Conservation (phyloP, 1,284 basidiomycete species). For the Mycosarcoma mackinlayi region DNA sequence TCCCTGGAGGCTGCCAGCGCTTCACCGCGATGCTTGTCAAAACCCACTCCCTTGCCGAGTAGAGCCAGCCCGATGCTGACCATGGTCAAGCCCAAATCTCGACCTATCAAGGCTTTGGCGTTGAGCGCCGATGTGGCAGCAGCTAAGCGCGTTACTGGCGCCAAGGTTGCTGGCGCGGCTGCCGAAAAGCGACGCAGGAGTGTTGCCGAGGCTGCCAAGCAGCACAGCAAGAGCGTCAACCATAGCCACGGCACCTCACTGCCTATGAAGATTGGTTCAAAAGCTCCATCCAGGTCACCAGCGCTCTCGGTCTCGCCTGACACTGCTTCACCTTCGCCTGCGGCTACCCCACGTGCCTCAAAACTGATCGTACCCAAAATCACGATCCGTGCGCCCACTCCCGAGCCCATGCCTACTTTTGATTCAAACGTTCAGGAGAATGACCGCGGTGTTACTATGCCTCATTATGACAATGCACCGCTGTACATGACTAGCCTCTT, state of each 20-base stretch:
- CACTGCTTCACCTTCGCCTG: background rate
- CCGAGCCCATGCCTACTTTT: slow-evolving; percentile 12
- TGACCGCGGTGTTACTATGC: background rate
- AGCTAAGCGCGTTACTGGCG: slow-evolving; percentile 10
- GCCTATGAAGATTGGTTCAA: background rate
- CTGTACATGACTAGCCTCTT: slow-evolving; percentile 14
- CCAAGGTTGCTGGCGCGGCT: slow-evolving; percentile 3
- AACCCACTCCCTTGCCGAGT: slow-evolving; percentile 7
- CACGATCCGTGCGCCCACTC: slow-evolving; percentile 25
- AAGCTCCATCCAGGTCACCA: background rate
- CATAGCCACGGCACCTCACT: background rate
- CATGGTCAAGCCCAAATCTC: slow-evolving; percentile 36
- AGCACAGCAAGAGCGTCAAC: slow-evolving; percentile 6
- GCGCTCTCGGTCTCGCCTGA: background rate
- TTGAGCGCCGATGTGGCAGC: slow-evolving; percentile 17
- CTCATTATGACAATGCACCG: background rate
- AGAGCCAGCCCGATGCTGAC: slow-evolving; percentile 13
- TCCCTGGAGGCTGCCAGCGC: slow-evolving; percentile 20
- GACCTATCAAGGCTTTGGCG: slow-evolving; percentile 9
- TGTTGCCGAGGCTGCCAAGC: slow-evolving; percentile 13
- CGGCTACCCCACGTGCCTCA: background rate
- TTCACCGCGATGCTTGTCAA: slow-evolving; percentile 33
- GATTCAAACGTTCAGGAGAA: background rate
- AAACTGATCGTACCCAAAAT: slow-evolving; percentile 15
- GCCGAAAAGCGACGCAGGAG: slow-evolving; percentile 11